Conservation (phyloP, 768 basidiomycete species). For the Boletellus sp. region DNA sequence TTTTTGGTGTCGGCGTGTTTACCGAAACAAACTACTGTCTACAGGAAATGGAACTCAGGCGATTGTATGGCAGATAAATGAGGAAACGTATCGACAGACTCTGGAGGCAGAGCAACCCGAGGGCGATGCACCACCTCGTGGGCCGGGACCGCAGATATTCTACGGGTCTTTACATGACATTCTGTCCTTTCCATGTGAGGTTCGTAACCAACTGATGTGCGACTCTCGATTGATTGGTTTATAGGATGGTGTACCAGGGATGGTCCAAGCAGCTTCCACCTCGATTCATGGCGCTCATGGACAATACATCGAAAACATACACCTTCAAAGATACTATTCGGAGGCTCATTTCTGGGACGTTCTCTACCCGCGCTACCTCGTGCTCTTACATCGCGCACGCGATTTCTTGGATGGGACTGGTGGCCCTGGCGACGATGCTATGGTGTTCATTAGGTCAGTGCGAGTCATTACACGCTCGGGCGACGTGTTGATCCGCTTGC, state of each 20-base stretch:
- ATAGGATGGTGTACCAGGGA: slow-evolving; percentile 74
- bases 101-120: slow-evolving; percentile 45
- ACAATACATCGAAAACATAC: slow-evolving; percentile 25
- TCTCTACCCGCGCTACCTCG: slow-evolving; percentile 63
- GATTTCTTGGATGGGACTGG: slow-evolving; percentile 69
- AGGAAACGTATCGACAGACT: slow-evolving; percentile 70
- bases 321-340: slow-evolving; percentile 13
- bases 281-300: slow-evolving; percentile 10
- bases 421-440: slow-evolving; percentile 59
- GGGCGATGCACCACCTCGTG: slow-evolving; percentile 25
- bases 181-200: slow-evolving; percentile 89
- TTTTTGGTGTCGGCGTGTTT: not conserved
- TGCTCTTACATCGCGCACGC: slow-evolving; percentile 61
- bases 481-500: not conserved
- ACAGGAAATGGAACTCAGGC: slow-evolving; percentile 93
- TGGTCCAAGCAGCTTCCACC: slow-evolving; percentile 81
- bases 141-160: slow-evolving; percentile 59
- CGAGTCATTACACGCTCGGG: not conserved
- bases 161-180: slow-evolving; percentile 96
- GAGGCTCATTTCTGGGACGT: slow-evolving; percentile 20
- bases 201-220: slow-evolving; percentile 22
- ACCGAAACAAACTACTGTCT: not conserved
- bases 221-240: slow-evolving; percentile 2
- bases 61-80: slow-evolving; percentile 88
- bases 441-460: slow-evolving; percentile 84